phyloP scores from a whole-genome alignment of 805 yeast genomes.

The Candida suzukii region DNA sequence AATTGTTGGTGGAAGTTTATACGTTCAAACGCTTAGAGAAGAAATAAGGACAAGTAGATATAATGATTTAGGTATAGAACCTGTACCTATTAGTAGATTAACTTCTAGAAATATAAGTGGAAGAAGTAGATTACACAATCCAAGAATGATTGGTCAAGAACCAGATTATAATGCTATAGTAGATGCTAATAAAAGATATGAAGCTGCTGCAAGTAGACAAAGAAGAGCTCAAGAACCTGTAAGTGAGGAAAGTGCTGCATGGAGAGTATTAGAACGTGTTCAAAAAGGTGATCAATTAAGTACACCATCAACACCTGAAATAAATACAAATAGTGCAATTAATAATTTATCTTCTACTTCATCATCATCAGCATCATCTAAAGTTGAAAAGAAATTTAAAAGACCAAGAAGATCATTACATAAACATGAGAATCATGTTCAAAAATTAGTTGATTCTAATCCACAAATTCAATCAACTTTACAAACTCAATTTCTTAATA shows the following conservation, averaged over 20 bases:
- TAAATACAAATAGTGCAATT: neutral
- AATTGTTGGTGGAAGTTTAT: neutral
- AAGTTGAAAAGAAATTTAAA: slow-evolving; percentile 1
- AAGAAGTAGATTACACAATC: neutral
- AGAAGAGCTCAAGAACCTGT: neutral
- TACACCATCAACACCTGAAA: neutral
- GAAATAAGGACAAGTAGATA: slow-evolving; percentile 4
- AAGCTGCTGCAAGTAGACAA: slow-evolving; percentile 6
- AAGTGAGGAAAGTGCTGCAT: slow-evolving; percentile 18
- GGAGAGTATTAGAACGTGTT: slow-evolving; percentile 20
- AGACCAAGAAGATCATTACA: slow-evolving; percentile 1
- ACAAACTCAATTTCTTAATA: neutral
- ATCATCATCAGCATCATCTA: neutral
- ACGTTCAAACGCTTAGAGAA: neutral
- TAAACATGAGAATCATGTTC: neutral
- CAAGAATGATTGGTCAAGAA: neutral
- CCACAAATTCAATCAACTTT: neutral
- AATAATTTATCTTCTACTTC: neutral
- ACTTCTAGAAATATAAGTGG: neutral
- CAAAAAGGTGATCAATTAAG: neutral
- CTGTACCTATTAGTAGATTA: neutral
- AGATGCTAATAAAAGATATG: slow-evolving; percentile 10
- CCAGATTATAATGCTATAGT: slow-evolving; percentile 16
- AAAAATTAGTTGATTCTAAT: neutral
- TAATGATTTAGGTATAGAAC: slow-evolving; percentile 4